A percentile compares a stretch with the other conserved stretches of the same genome.
Conservation (phyloP, 208 protist genomes). For the Leishmania martiniquensis region DNA sequence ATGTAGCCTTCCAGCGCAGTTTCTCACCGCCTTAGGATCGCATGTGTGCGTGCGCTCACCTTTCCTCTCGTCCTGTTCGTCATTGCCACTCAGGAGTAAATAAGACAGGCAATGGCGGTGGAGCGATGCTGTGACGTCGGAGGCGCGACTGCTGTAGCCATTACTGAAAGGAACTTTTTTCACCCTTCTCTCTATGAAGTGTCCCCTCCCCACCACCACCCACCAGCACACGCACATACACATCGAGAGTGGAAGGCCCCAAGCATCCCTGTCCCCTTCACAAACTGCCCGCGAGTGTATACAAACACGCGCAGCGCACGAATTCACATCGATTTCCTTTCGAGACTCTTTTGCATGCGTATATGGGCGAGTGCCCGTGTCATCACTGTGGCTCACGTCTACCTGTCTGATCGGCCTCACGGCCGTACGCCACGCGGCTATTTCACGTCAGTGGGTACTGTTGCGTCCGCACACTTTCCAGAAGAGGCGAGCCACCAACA, state of each 20-base stretch:
- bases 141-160: neutral
- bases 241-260: neutral
- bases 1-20: too few relatives aligned
- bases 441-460: neutral
- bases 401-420: neutral
- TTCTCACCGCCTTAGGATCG: too few relatives aligned
- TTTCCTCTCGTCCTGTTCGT: neutral
- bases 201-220: too few relatives aligned
- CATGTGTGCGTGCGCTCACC: too few relatives aligned
- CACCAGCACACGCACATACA: too few relatives aligned
- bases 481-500: neutral
- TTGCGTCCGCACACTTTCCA: neutral
- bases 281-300: neutral
- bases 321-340: neutral
- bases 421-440: neutral
- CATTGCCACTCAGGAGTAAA: neutral
- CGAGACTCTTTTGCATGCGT: neutral
- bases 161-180: neutral
- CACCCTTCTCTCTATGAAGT: neutral
- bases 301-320: neutral
- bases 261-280: neutral
- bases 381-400: neutral
- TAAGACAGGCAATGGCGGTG: neutral
- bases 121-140: neutral
- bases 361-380: neutral